phyloP scores from a whole-genome alignment of 768 basidiomycete genomes.

The Lactarius vividus region DNA sequence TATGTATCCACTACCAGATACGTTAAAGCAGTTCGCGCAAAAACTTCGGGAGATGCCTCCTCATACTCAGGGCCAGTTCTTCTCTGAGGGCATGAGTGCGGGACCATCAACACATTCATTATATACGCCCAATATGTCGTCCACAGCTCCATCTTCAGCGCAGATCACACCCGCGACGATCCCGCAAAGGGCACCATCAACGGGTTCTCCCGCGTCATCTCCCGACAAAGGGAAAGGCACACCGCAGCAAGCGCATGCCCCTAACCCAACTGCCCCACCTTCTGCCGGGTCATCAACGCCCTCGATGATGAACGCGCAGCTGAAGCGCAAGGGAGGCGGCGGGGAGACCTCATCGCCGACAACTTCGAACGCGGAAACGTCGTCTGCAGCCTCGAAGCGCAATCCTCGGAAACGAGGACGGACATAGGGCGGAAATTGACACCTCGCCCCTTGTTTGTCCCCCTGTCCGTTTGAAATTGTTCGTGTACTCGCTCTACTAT shows the following conservation, averaged over 20 bases:
- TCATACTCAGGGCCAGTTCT: constrained; percentile 18
- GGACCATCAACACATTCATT: constrained; percentile 24
- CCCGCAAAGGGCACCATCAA: constrained; percentile 25
- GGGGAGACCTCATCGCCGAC: constrained; percentile 50
- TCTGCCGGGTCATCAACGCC: constrained; percentile 32
- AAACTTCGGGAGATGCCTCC: constrained; percentile 36
- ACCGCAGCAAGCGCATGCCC: constrained; percentile 27
- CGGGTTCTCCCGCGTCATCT: constrained; percentile 20
- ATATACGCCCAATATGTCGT: constrained; percentile 21
- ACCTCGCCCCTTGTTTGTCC: constrained; percentile 9
- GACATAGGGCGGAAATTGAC: constrained; percentile 46
- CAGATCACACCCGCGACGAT: constrained; percentile 43
- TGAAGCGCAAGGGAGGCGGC: constrained; percentile 40
- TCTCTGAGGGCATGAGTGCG: constrained; percentile 23
- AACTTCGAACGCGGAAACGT: constrained; percentile 43
- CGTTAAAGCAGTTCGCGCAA: constrained; percentile 42
- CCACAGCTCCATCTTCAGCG: constrained; percentile 22
- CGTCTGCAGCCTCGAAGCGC: constrained; percentile 49
- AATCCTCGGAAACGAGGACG: constrained; percentile 53
- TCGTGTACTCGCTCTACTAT: constrained; percentile 4
- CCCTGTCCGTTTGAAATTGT: neutral
- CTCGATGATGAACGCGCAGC: constrained; percentile 31
- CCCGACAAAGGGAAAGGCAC: constrained; percentile 27
- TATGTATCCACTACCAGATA: constrained; percentile 35
- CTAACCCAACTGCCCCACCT: constrained; percentile 20